Evolutionary conservation across 768 basidiomycete species (phyloP), one percentile per base, ranked within the genome.

Genomic region (Baorangia bicolor): DNA sequence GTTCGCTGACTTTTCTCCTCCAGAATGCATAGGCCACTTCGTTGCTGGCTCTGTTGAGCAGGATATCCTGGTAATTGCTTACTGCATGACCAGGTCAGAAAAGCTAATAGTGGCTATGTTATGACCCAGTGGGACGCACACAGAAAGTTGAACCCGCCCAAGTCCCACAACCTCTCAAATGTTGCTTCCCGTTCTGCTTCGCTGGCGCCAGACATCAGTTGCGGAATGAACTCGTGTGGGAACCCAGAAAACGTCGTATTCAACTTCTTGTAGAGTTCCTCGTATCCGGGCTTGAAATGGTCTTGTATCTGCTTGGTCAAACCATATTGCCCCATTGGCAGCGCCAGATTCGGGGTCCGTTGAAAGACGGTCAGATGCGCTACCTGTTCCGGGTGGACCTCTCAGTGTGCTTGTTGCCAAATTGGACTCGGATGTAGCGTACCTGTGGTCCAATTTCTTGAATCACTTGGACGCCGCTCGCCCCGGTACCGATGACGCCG

Each of bases 1-100:
- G 56, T 35, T 55, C 39, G 33, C 61, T 25, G 40, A 63, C 61
- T 6, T 58, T 58, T 21, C 13, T 61, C 35, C 55, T 62, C 60
- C 59, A 62, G 37, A 62, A 62, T 1, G 30, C 44, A 25, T 63
- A 62, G 0, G 42, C 56, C 0, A 39, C 13, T 2, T 37, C 27
- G 28, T 62, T 62, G 28, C 41, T 42, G 13, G 16, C 39, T 4
- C 11, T 48, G 34, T 62, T 30, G 14, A 5, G 0, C 14, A 33
- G 2, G 9, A 42, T 0, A 30, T 62, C 52, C 8, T 47, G n/a
- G 33, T 62, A 62, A 27, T 62, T 58, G 20, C 10, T 12, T 11
- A 47, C 61, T 58, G 14, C 10, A 25, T 6, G 5, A 7, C 8
- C 31, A 18, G 2, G 38, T 58, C 23, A 37, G 28, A 28, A 16